Conservation (phyloP, 768 basidiomycete genomes). For the Boletus tomentosulus region DNA sequence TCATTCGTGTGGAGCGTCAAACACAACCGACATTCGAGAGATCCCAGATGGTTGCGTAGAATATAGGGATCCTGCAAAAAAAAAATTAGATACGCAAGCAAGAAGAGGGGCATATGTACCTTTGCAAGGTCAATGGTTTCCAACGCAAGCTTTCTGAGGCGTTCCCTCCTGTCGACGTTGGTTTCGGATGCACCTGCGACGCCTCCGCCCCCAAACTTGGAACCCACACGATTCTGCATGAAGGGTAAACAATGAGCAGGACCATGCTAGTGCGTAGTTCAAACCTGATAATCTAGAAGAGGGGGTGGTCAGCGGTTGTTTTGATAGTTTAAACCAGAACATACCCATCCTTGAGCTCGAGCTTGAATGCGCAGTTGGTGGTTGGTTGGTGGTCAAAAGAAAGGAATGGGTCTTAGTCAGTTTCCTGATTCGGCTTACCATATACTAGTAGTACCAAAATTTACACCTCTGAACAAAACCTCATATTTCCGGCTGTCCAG, state of each 20-base stretch:
- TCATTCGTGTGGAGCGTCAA: constrained; percentile 99
- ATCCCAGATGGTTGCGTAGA: constrained; percentile 96
- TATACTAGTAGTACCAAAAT: constrained; percentile 3
- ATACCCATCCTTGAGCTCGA: constrained; percentile 29
- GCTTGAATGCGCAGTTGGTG: not conserved
- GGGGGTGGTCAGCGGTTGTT: constrained; percentile 6
- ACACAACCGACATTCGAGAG: constrained; percentile 96
- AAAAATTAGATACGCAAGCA: constrained; percentile 8
- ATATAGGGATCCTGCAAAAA: constrained; percentile 86
- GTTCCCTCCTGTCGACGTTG: constrained; percentile 93
- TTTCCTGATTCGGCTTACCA: constrained; percentile 12
- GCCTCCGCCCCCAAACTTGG: constrained; percentile 94
- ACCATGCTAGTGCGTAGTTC: constrained; percentile 3
- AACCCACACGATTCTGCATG: constrained; percentile 87
- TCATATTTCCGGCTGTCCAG: not conserved
- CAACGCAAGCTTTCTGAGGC: constrained; percentile 89
- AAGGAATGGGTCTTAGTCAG: not conserved
- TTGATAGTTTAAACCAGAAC: not conserved
- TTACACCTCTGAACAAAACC: constrained; percentile 2
- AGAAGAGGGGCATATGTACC: constrained; percentile 39
- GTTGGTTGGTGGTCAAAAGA: constrained; percentile 3
- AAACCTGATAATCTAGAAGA: constrained; percentile 63
- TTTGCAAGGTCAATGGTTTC: constrained; percentile 99
- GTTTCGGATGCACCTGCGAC: constrained; percentile 93
- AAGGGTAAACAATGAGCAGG: constrained; percentile 2